Base-by-base conservation (phyloP, 192 early-diverging fungal genomes). In the Kappamyces sp. region DNA sequence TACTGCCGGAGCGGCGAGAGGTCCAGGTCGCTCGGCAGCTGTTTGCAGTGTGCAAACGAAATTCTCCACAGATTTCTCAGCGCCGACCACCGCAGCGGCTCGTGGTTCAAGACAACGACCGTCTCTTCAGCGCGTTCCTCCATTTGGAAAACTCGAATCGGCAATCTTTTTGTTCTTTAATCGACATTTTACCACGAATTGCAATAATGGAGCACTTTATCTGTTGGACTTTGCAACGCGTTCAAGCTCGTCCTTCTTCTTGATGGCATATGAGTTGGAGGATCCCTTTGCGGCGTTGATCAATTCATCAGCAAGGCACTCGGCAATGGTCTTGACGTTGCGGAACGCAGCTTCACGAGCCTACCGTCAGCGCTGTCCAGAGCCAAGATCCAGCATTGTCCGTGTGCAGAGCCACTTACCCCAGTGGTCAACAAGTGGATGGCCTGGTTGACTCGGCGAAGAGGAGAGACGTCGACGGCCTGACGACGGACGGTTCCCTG, bases 191-290 rank as follows among this genome's bases (percentile, higher is more conserved):
- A 23, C 23, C 23, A 23, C 23, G 23, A 23, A 23, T 23, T 23
- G 23, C 23, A 23, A 23, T 23, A 23, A 23, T 23, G 23, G 23
- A 23, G 23, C 23, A 23, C 23, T 23, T 59, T 59, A 59, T 46
- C 57, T 43, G 57, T 62, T 62, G 49, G 60, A 51, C 50, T 87
- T 90, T 70, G 87, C 87, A 70, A 89, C 87, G 89, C 90, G 89
- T 77, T 90, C 90, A 55, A 94, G 76, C 73, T 95, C 93, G 77
- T 95, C 95, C 90, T 98, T 98, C 93, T 96, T 97, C 86, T 97
- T 98, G 89, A 97, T 98, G 68, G 94, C 95, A 76, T 98, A 98
- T 64, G 93, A 95, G 87, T 98, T 98, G 76, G 95, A 92, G 55
- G 93, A 95, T 61, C 95, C 93, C 93, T 83, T 77, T 55, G 73